phyloP scores from a whole-genome alignment of 176 grass and related monocot species.

The Carex pumila region DNA sequence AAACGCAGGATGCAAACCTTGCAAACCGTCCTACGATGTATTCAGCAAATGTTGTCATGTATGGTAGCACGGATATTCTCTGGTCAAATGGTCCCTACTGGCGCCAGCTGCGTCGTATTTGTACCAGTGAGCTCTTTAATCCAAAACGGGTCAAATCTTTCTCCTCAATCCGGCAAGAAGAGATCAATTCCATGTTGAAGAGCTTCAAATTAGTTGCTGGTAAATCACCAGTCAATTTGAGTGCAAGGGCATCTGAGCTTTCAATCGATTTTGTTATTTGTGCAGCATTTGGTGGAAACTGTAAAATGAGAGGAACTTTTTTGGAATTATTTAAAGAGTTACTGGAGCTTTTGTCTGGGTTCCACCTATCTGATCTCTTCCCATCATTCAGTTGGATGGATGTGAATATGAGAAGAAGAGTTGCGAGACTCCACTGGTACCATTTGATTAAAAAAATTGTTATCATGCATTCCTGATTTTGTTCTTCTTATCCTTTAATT shows the following conservation, averaged over 20 bases:
- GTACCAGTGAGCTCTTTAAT: constrained; percentile 24
- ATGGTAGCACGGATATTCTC: constrained; percentile 9
- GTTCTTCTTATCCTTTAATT: no score
- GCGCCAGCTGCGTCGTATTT: constrained; percentile 27
- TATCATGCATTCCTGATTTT: no score
- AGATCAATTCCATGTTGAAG: constrained; percentile 6
- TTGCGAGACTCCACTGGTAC: not conserved
- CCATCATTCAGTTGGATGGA: constrained; percentile 24
- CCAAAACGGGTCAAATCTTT: constrained; percentile 21
- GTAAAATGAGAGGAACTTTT: not conserved
- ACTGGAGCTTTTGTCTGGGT: not conserved
- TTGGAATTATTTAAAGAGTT: not conserved
- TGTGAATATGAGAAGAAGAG: not conserved
- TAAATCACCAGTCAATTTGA: not conserved
- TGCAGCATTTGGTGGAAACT: constrained; percentile 23
- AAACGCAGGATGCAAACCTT: not conserved
- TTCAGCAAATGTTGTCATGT: not conserved
- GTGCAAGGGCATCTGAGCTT: not conserved
- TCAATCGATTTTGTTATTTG: constrained; percentile 5
- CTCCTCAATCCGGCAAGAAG: constrained; percentile 12
- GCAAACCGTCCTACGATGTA: not conserved
- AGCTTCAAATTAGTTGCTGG: not conserved
- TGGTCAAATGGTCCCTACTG: constrained; percentile 25
- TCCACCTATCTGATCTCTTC: constrained; percentile 29
- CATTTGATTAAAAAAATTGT: no score